These are phyloP conservation scores for Globisporangium alternatum DNA, from an alignment of 352 stramenopile species.

Conservation along the genomic window DNA sequence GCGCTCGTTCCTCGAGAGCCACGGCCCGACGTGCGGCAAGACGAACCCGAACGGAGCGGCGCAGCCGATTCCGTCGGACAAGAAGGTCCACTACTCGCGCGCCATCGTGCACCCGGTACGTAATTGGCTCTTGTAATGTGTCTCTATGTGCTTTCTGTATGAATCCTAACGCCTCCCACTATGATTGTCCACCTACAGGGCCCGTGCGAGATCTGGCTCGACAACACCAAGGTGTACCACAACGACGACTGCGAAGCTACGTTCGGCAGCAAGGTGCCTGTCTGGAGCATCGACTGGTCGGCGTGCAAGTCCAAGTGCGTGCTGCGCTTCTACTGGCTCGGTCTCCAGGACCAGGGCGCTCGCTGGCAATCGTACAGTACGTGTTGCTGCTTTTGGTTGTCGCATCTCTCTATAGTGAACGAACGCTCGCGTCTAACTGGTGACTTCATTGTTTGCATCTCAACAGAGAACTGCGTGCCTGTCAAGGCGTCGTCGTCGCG, in stretches of 20 bases:
- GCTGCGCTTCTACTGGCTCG: conserved; percentile 48
- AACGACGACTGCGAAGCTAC: conserved; percentile 35
- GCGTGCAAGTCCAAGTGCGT: conserved; percentile 35
- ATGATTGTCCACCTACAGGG: conserved; percentile 18
- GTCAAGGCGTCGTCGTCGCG: neutral
- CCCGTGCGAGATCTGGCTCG: conserved; percentile 45
- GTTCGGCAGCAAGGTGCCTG: conserved; percentile 23
- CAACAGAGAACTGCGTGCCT: conserved; percentile 2
- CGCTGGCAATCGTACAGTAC: conserved; percentile 46
- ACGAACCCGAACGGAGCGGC: conserved; percentile 24
- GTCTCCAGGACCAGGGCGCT: conserved; percentile 25
- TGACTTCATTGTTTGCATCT: neutral
- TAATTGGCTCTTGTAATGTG: too few relatives aligned
- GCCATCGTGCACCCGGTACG: conserved; percentile 3
- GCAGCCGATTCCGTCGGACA: conserved; percentile 32
- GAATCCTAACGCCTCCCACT: neutral
- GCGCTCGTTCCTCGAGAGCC: conserved; percentile 4
- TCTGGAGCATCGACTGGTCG: conserved; percentile 31
- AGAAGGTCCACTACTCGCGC: conserved; percentile 16
- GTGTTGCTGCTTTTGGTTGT: conserved; percentile 2
- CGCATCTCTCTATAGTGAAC: neutral
- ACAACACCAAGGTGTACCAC: conserved; percentile 34
- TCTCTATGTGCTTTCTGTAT: too few relatives aligned
- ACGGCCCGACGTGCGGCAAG: conserved; percentile 25
- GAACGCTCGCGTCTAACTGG: neutral